Conservation (phyloP, 2,329 filamentous ascomycete species). For the Talaromyces albobiverticillius region DNA sequence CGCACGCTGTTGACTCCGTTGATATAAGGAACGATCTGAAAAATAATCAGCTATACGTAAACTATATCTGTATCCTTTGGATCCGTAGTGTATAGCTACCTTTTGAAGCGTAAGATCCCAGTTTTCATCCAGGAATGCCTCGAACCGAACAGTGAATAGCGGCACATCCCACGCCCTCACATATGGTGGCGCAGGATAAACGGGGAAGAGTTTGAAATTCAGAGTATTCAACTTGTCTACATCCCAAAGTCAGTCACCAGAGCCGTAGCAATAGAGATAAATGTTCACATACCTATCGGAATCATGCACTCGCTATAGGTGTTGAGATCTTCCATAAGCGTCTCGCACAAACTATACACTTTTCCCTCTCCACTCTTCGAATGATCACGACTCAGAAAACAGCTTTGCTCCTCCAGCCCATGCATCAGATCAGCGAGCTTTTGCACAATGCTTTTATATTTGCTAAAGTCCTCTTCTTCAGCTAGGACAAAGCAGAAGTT, state of each 20-base stretch:
- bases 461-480: conserved; percentile 66
- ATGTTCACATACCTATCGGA: conserved; percentile 66
- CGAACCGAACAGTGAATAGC: conserved; percentile 61
- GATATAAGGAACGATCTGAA: conserved; percentile 73
- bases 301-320: conserved; percentile 99
- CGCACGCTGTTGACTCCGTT: conserved; percentile 89
- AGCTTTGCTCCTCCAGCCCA: conserved; percentile 86
- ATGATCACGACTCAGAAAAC: conserved; percentile 61
- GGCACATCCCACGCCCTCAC: conserved; percentile 91
- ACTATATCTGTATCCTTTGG: too few species aligned
- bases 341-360: conserved; percentile 72
- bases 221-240: conserved; percentile 90
- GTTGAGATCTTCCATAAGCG: conserved; percentile 87
- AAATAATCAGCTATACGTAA: not conserved
- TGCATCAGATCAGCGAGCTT: conserved; percentile 83
- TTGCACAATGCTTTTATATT: conserved; percentile 79
- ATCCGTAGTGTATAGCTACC: conserved; percentile 22
- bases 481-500: conserved; percentile 88
- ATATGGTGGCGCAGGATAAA: conserved; percentile 70
- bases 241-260: too few species aligned
- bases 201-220: conserved; percentile 93
- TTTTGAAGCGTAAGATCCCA: conserved; percentile 55
- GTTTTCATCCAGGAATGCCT: conserved; percentile 52
- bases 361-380: conserved; percentile 47
- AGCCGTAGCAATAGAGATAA: not conserved